Percentiles rank a stretch among this genome's conserved stretches.
phyloP scores from a whole-genome alignment of 2,329 filamentous ascomycete genomes.

The Colletotrichum sp. region DNA sequence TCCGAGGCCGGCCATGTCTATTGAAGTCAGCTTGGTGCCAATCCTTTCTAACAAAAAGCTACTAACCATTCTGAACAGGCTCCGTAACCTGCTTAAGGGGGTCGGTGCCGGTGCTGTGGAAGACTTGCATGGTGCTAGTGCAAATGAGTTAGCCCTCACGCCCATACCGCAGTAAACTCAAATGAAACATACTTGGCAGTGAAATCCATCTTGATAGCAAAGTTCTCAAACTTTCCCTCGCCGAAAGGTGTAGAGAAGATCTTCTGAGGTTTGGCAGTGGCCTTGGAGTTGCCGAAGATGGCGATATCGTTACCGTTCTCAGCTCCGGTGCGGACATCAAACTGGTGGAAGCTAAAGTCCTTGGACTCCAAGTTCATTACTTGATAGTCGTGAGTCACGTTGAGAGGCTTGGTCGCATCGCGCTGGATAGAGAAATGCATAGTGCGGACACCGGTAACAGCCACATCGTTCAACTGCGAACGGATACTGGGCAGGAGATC shows the following conservation, averaged over 20 bases:
- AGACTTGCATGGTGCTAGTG: slow-evolving; percentile 38
- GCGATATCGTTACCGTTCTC: slow-evolving; percentile 37
- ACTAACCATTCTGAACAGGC: slow-evolving; percentile 39
- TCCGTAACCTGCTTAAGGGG: slow-evolving; percentile 40
- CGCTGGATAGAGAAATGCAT: slow-evolving; percentile 51
- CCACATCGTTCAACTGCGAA: slow-evolving; percentile 39
- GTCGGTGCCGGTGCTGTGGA: slow-evolving; percentile 44
- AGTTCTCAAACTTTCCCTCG: slow-evolving; percentile 18
- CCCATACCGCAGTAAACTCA: slow-evolving; percentile 16
- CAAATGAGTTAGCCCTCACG: background rate
- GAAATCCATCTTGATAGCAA: slow-evolving; percentile 21
- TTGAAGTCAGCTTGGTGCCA: background rate
- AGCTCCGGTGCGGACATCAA: slow-evolving; percentile 29
- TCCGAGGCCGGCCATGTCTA: slow-evolving; percentile 38
- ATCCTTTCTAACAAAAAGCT: too few species aligned
- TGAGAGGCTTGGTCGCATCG: slow-evolving; percentile 42
- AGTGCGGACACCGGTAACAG: slow-evolving; percentile 46
- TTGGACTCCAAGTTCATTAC: slow-evolving; percentile 26
- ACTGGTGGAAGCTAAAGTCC: slow-evolving; percentile 20
- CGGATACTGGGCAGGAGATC: slow-evolving; percentile 46
- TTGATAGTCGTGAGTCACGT: slow-evolving; percentile 51
- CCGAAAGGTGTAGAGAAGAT: slow-evolving; percentile 21
- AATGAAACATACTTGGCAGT: background rate
- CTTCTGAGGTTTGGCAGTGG: background rate
- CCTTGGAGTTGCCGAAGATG: slow-evolving; percentile 19